Evolutionary conservation across 371 early-diverging fungal genomes (phyloP), one percentile per base, ranked within the genome.

Genomic region (Apophysomyces elegans): DNA sequence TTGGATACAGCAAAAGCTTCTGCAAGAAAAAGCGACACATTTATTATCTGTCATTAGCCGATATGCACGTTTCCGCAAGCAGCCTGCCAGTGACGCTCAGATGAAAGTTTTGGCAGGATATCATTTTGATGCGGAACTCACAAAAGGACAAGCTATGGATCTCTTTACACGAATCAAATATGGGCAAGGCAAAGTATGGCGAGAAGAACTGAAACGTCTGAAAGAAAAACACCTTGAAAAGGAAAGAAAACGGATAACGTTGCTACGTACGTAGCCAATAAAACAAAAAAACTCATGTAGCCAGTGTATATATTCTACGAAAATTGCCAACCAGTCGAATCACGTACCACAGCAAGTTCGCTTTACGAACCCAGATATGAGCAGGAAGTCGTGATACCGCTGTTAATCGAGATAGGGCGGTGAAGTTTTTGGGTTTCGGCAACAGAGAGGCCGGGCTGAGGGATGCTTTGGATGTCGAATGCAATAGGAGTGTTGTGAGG

Each of bases 101-200:
- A 39, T 79, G 16, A 61, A 63, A 8, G 68, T 74, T 12, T 69
- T 93, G 32, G 43, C 56, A 13, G 65, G 65, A 9, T 71, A 69
- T 18, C 64, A 69, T 3, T 61, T 73, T 18, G 60, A 66, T 12
- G 58, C 68, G 32, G 14, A 50, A 1, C 44, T 87, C 59, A 85
- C 78, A 1, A 86, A 83, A 64, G 88, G 88, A 4, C 85, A 87
- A 59, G 88, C 88, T 0, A 82, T 85, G 71, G 83, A 85, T 59
- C 69, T 87, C 38, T 73, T 88, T 39, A 78, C 84, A 0, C 77
- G 80, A 21, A 47, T 86, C 12, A 73, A 74, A 16, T 71, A 79
- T 62, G 88, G 88, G 0, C 84, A 76, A 21, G 35, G 70, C 3
- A 71, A 64, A 50, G 11, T 71, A 0, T 81, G 81, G 81, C 57